Base-by-base conservation (phyloP, 306 rosid genomes). In the Vigna reflexopilosa region DNA sequence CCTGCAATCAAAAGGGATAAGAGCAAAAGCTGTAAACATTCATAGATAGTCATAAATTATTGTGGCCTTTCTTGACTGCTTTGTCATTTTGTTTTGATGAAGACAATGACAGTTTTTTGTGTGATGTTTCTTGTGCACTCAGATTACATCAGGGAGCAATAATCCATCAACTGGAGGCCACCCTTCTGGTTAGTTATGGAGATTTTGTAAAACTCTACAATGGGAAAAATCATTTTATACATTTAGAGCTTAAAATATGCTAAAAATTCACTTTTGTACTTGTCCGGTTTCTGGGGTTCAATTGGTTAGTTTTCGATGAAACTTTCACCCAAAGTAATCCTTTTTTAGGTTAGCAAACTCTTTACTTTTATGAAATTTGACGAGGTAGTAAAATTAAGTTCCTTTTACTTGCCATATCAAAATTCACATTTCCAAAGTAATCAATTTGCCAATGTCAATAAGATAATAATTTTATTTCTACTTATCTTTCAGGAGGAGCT, bases 121-220 rank as follows among this genome's bases (percentile, higher is more conserved):
- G 48, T 44, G 19, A 34, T 12, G 59, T 15, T 34, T 65, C 7
- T 34, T 61, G 36, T 62, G 70, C 61, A 67, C 85, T 78, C 84
- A 95, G 99, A 90, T 77, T 77, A 36, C 82, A 42, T 69, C 96
- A 52, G 88, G 87, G 12, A 83, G 85, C 78, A 80, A 70, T 74
- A 82, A 48, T 83, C 82, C 83, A 16, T 77, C 91, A 20, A 52
- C 40, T 19, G 95, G 90, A 64, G 96, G 88, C 20, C 92, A 66
- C 48, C 64, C 93, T 67, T 85, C 93, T 28, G 98, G 97, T 92
- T 58, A 88, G 91, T 87, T 67, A 19, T 61, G 15, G 55, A 69
- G 68, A 58, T 34, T 77, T 14, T 70, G 65, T 51, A 19, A n/a
- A 47, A 45, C 61, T 81, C 38, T 48, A 10, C 17, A 2, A 9